Base-by-base conservation (phyloP, 176 grass and related monocot genomes). In the Zea mays region DNA sequence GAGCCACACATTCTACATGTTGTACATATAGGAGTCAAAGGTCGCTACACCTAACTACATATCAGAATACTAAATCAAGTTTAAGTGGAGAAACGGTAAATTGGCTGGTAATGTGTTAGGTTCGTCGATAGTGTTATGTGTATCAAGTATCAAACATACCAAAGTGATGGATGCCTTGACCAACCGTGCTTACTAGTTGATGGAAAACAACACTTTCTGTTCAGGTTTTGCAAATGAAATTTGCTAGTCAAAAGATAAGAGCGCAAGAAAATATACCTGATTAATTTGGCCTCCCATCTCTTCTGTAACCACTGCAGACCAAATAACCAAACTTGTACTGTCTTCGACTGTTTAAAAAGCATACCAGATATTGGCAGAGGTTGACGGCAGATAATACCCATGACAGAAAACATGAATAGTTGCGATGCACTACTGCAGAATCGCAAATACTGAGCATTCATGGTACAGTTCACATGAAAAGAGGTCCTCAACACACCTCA, bases 151-250 rank as follows among this genome's bases (percentile, higher is more conserved):
- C 58, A 76, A 33, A 63, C 57, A 36, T 34, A 46, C 33, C 20
- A 34, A 61, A 46, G 56, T 64, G 74, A 77, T 37, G 7, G 33
- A 77, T 37, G 7, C 15, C 27, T 49, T 4, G 64, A 64, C 74
- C 8, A 49, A 47, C 43, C 74, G 19, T 44, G 16, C 2, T 37
- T 61, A 21, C 2, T 36, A 37, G 21, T 4, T 76, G 17, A 33
- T 47, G 44, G 43, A 76, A 63, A 63, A 33, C 21, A 74, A 10
- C 19, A 27, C 12, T 72, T 55, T 55, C 2, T 11, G 7, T 43
- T 59, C n/a, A 3, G 42, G 14, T 74, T 58, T 58, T 6, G 10
- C 49, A 52, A n/a, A 72, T n/a, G 4, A 38, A 3, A 58, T 58
- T 27, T 59, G 10, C 17, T 7, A 58, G 51, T 17, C 8, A 20